Evolutionary conservation across 2,329 filamentous ascomycete species (phyloP), one percentile per base, ranked within the genome.

Genomic region (Fusarium chlamydosporum): DNA sequence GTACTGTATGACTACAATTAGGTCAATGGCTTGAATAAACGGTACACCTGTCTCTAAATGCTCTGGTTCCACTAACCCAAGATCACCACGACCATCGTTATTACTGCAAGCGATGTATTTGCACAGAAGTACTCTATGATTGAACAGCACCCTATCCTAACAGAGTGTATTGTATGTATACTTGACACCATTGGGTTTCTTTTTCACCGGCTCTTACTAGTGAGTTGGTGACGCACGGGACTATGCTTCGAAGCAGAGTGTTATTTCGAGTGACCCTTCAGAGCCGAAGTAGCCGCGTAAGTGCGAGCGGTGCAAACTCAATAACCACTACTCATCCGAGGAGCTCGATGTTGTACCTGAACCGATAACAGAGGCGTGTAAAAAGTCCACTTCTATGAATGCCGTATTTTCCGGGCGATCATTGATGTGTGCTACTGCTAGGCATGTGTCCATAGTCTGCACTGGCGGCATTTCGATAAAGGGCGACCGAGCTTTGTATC

Each of bases 31-130:
- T 57, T 56, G 45, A 2, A n/a, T 27, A 67, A 35, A 57, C 61
- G 33, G 72, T 67, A 47, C 54, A 58, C 69, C 65, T 42, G 67
- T 73, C 12, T 74, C 78, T 54, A 75, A 75, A 51, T 74, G 78
- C 11, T 71, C 71, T 10, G 75, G 79, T 66, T 74, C 75, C 55
- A 76, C 76, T 42, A 78, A 77, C 75, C 53, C 64, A 72, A 53
- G 70, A 77, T 38, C 38, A 68, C 18, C 70, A 76, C 37, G 79
- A 82, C 67, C 68, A 70, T 31, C 15, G 35, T 34, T 34, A 27
- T 15, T 38, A 47, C 15, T 23, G 15, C 23, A 53, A 48, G 46
- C 53, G 60, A 65, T 31, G 41, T 41, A 29, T n/a, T 31, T 26
- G 35, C n/a, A 26, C 20, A 6, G 9, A 20, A n/a, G 18, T 5